phyloP scores from a whole-genome alignment of 208 protist genomes.

The Trypanosoma melophagium region DNA sequence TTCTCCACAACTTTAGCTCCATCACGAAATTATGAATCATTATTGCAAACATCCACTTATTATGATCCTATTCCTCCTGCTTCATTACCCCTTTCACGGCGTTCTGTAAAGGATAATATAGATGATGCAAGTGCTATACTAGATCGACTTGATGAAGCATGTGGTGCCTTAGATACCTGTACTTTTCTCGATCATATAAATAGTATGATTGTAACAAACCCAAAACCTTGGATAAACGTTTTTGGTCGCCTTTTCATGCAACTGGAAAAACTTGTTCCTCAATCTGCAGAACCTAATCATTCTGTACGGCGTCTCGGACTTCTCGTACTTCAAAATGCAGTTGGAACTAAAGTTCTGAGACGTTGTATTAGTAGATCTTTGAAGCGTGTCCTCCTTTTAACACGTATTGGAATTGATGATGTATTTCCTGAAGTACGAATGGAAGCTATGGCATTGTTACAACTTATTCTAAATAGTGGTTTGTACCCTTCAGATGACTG shows the following conservation, averaged over 20 bases:
- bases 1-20: too few relatives aligned
- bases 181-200: slow-evolving; percentile 23
- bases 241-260: slow-evolving; percentile 27
- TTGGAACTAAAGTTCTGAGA: slow-evolving; percentile 21
- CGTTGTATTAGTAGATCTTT: slow-evolving; percentile 34
- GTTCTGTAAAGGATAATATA: background rate
- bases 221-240: slow-evolving; percentile 12
- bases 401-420: slow-evolving; percentile 70
- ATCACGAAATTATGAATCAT: too few relatives aligned
- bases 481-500: slow-evolving; percentile 36
- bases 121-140: slow-evolving; percentile 5
- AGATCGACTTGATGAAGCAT: slow-evolving; percentile 12
- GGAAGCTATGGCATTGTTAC: slow-evolving; percentile 40
- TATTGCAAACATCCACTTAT: background rate
- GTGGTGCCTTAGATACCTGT: slow-evolving; percentile 13
- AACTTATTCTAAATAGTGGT: slow-evolving; percentile 20
- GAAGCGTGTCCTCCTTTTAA: slow-evolving; percentile 39
- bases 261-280: slow-evolving; percentile 32
- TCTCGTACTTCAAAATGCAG: slow-evolving; percentile 29
- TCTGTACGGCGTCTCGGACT: slow-evolving; percentile 43
- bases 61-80: background rate
- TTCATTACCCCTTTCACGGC: too few relatives aligned
- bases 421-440: slow-evolving; percentile 72
- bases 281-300: slow-evolving; percentile 37
- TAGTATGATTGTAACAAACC: slow-evolving; percentile 11